Evolutionary conservation across 2,329 filamentous ascomycete genomes (phyloP).

Genomic region (Exophiala spinifera): DNA sequence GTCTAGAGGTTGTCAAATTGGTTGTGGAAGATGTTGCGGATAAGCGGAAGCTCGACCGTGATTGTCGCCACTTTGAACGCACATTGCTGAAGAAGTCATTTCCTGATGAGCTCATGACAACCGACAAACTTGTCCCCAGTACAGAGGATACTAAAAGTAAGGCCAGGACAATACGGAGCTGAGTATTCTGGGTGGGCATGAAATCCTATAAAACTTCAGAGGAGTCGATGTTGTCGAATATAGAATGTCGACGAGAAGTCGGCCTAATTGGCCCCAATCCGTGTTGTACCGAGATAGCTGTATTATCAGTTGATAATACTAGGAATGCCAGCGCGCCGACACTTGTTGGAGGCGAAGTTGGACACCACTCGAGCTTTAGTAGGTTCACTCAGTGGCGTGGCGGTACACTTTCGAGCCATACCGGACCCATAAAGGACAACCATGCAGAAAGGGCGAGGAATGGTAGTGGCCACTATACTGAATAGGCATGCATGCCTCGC

Average conservation of each 20-base stretch:
- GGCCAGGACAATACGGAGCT: too few species aligned
- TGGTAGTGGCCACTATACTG: background rate
- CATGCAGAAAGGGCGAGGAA: background rate
- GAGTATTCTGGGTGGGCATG: background rate
- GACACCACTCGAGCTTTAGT: background rate
- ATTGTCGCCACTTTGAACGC: constrained; percentile 20
- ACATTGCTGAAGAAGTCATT: constrained; percentile 14
- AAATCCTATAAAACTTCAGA: background rate
- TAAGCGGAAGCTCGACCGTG: constrained; percentile 11
- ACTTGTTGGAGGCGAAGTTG: background rate
- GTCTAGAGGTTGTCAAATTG: background rate
- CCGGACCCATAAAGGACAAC: background rate
- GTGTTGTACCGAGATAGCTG: background rate
- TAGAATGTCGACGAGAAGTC: background rate
- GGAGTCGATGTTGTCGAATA: background rate
- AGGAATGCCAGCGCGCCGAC: background rate
- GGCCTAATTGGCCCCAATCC: background rate
- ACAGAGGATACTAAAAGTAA: too few species aligned
- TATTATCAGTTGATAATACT: background rate
- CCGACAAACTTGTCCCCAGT: too few species aligned
- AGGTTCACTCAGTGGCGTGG: background rate
- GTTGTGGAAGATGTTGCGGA: background rate
- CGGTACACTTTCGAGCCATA: background rate
- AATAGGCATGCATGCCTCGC: too few species aligned
- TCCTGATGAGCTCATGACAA: constrained; percentile 6